A percentile compares a stretch with the other conserved stretches of the same genome.
Evolutionary conservation across 2,329 filamentous ascomycete genomes (phyloP).

Genomic region (Colletotrichum melonis): DNA sequence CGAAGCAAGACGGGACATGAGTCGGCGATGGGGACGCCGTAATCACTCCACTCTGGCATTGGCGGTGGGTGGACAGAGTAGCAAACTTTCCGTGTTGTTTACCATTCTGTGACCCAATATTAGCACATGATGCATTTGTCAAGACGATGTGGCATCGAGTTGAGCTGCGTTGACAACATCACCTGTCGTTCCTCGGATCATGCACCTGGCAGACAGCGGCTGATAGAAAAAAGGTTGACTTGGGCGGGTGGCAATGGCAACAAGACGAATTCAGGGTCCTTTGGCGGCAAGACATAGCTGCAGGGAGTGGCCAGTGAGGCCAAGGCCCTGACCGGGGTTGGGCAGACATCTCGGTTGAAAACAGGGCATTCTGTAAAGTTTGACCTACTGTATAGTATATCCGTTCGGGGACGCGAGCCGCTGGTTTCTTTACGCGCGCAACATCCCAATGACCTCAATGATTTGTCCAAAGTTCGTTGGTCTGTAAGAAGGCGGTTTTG

Average conservation of each 20-base stretch:
- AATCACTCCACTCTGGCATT: not conserved
- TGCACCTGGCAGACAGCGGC: not conserved
- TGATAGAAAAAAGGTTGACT: constrained; percentile 5
- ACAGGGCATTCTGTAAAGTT: constrained; percentile 14
- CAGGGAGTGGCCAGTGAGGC: constrained; percentile 12
- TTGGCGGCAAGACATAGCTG: not conserved
- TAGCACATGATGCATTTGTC: not conserved
- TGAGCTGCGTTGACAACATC: not conserved
- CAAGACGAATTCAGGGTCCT: constrained; percentile 20
- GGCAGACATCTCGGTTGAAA: not conserved
- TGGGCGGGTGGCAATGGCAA: not conserved
- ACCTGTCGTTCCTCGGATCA: not conserved
- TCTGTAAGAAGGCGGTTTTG: not conserved
- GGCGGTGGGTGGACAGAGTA: not conserved
- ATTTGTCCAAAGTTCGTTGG: not conserved
- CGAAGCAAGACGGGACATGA: constrained; percentile 22
- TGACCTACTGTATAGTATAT: not conserved
- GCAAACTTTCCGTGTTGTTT: not conserved
- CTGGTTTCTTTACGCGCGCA: not conserved
- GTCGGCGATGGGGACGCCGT: constrained; percentile 18
- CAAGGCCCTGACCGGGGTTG: constrained; percentile 1
- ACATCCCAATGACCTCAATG: not conserved
- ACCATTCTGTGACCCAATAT: not conserved
- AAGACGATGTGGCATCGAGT: not conserved
- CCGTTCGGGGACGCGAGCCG: not conserved